Evolutionary conservation across 306 rosid species (phyloP), one percentile per base, ranked within the genome.

Genomic region (Astragalus membranaceus): DNA sequence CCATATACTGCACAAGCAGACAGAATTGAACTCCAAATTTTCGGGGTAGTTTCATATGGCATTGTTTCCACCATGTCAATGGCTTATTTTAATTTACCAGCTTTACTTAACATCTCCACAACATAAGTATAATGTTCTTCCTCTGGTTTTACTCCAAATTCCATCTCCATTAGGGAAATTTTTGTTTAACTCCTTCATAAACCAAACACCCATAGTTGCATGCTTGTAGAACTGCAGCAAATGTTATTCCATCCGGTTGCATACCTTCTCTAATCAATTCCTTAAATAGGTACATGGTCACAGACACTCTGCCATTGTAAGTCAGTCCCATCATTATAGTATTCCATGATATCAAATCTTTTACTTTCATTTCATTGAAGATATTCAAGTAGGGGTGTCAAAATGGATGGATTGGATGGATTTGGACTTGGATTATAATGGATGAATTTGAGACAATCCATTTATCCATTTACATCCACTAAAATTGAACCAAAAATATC

Each of bases 321-420:
- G 88, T 62, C 81, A 89, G 60, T 69, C 95, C 98, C 80, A 50
- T 76, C 78, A 89, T 80, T 64, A 89, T 64, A 29, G 92, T 89
- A 81, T 92, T 92, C 96, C 96, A 89, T 44, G 91, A 78, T 65
- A 86, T 81, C 81, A 89, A 80, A 81, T 88, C 98, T 82, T 76
- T 90, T 53, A 73, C 67, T 50, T 57, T 64, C 84, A 74, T 72
- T 56, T 78, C 55, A 6, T 48, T 55, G 76, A 88, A 92, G 64
- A 89, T 81, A 62, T 78, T 73, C 81, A 83, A 69, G 50, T n/a
- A n/a, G n/a, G n/a, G n/a, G n/a, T n/a, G n/a, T n/a, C n/a, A n/a
- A n/a, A n/a, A n/a, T n/a, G n/a, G n/a, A n/a, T n/a, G n/a, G n/a
- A n/a, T n/a, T n/a, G n/a, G n/a, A n/a, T n/a, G n/a, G n/a, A n/a